Conservation (phyloP, 2,329 filamentous ascomycete species). For the Aureobasidium sp. region DNA sequence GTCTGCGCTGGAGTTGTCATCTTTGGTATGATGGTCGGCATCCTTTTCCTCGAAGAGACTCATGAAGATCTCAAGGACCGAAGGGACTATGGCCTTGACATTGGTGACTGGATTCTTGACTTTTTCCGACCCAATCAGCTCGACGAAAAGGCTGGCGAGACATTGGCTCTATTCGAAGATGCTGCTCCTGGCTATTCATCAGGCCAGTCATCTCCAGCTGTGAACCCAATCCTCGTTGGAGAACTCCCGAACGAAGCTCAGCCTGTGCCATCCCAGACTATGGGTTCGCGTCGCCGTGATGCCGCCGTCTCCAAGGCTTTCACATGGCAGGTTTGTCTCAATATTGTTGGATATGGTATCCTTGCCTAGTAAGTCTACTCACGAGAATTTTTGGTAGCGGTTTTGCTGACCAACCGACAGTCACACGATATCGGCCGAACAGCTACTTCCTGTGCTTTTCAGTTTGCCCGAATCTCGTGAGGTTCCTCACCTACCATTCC, state of each 20-base stretch:
- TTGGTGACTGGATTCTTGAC: conserved; percentile 59
- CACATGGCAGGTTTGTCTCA: conserved; percentile 74
- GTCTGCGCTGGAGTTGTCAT: conserved; percentile 74
- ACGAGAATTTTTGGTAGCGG: conserved; percentile 12
- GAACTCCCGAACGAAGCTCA: conserved; percentile 34
- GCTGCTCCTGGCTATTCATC: conserved; percentile 60
- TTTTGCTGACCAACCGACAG: conserved; percentile 38
- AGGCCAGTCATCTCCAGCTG: conserved; percentile 45
- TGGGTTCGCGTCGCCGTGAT: conserved; percentile 26
- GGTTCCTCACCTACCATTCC: conserved; percentile 63
- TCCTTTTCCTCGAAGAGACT: conserved; percentile 89
- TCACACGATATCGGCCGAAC: conserved; percentile 94
- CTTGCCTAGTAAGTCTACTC: conserved; percentile 69
- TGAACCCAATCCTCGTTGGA: conserved; percentile 25
- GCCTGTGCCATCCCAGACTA: conserved; percentile 17
- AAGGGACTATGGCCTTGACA: conserved; percentile 65
- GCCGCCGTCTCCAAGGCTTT: conserved; percentile 54
- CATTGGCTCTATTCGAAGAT: conserved; percentile 54
- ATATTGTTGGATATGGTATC: conserved; percentile 84
- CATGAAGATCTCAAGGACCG: conserved; percentile 72
- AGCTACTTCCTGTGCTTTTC: conserved; percentile 85
- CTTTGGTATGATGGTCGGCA: conserved; percentile 65
- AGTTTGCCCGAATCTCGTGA: conserved; percentile 53
- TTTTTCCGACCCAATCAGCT: conserved; percentile 17
- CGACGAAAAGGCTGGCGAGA: conserved; percentile 40